phyloP scores from a whole-genome alignment of 495 filamentous ascomycete genomes.

The Neurospora pannonica region DNA sequence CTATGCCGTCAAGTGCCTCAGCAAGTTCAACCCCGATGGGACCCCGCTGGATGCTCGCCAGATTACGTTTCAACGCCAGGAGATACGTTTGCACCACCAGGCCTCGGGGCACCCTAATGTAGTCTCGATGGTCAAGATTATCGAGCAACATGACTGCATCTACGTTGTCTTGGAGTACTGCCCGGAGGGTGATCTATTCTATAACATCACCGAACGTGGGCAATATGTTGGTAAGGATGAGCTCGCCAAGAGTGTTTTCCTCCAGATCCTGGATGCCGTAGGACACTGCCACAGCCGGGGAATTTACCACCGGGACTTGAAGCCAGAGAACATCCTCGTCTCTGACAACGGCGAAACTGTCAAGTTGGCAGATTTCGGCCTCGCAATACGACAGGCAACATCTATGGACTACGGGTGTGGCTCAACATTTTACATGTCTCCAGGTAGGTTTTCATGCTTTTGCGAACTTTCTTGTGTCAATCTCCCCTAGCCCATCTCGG shows the following conservation, averaged over 20 bases:
- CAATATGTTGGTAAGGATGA: slow-evolving; percentile 89
- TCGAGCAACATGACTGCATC: slow-evolving; percentile 86
- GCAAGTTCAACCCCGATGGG: slow-evolving; percentile 61
- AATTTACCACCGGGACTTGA: slow-evolving; percentile 96
- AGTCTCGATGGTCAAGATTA: slow-evolving; percentile 87
- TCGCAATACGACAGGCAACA: slow-evolving; percentile 68
- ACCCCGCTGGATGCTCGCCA: slow-evolving; percentile 79
- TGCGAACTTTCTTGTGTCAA: neutral
- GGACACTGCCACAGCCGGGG: slow-evolving; percentile 86
- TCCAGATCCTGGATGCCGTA: slow-evolving; percentile 97
- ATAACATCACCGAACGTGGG: slow-evolving; percentile 90
- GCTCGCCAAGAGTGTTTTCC: slow-evolving; percentile 77
- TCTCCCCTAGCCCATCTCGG: neutral
- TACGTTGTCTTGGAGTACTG: slow-evolving; percentile 97
- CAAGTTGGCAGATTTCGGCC: slow-evolving; percentile 94
- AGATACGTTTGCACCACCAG: slow-evolving; percentile 83
- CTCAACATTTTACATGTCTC: slow-evolving; percentile 98
- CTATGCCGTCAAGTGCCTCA: slow-evolving; percentile 95
- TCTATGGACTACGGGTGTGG: slow-evolving; percentile 96
- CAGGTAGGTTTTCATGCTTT: slow-evolving; percentile 55
- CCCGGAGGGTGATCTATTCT: slow-evolving; percentile 93
- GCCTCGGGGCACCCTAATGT: slow-evolving; percentile 88
- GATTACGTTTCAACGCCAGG: slow-evolving; percentile 79
- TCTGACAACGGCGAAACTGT: slow-evolving; percentile 78
- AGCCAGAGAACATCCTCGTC: slow-evolving; percentile 96